phyloP scores from a whole-genome alignment of 352 stramenopile genomes.

The Achlya hypogyna region DNA sequence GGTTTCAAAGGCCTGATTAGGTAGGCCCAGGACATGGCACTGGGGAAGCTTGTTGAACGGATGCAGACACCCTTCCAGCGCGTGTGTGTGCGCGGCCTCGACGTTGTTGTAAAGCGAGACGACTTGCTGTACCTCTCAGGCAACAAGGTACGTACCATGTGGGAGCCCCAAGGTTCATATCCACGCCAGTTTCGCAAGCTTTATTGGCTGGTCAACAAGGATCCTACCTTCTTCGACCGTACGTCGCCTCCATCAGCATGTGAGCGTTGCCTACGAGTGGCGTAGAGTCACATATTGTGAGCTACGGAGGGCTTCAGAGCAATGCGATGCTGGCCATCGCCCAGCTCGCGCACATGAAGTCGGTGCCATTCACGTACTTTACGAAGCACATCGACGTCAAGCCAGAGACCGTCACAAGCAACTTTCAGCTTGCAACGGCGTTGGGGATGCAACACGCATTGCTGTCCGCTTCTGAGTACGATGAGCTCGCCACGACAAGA shows the following conservation, averaged over 20 bases:
- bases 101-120: constrained; percentile 78
- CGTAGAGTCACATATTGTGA: constrained; percentile 46
- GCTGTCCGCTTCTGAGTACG: constrained; percentile 36
- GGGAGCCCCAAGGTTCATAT: background rate
- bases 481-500: constrained; percentile 26
- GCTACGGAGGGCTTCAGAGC: constrained; percentile 71
- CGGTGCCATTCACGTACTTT: constrained; percentile 80
- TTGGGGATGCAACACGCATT: constrained; percentile 65
- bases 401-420: constrained; percentile 16
- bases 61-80: constrained; percentile 37
- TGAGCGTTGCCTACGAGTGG: background rate
- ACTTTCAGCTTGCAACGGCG: constrained; percentile 32
- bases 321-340: constrained; percentile 82
- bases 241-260: background rate
- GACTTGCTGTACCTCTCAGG: constrained; percentile 71
- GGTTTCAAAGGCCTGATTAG: background rate
- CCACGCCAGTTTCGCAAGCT: constrained; percentile 68
- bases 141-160: constrained; percentile 52
- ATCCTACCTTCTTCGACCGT: constrained; percentile 48
- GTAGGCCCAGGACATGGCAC: no score
- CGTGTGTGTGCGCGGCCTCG: constrained; percentile 52
- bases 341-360: constrained; percentile 59
- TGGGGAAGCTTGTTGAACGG: no score
- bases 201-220: constrained; percentile 63
- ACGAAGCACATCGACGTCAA: background rate